phyloP scores from a whole-genome alignment of 2,329 filamentous ascomycete genomes.

The Sarocladiaceae sp. region DNA sequence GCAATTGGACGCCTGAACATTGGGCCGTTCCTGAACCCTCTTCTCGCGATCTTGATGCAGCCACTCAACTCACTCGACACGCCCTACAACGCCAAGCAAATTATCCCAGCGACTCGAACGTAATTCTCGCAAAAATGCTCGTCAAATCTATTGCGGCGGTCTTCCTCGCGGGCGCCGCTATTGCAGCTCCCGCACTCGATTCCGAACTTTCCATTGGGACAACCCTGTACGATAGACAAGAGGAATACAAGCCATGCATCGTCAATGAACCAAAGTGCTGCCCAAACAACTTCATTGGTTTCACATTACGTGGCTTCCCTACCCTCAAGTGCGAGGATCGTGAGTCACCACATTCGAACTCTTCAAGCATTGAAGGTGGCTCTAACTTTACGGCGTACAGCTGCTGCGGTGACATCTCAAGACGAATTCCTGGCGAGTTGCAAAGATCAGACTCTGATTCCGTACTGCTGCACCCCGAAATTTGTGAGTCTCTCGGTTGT shows the following conservation, averaged over 20 bases:
- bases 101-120: neutral
- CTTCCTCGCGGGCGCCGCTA: neutral
- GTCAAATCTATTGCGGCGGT: neutral
- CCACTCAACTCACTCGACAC: neutral
- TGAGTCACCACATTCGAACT: neutral
- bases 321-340: conserved; percentile 1
- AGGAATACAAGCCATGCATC: neutral
- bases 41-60: too few species aligned
- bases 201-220: neutral
- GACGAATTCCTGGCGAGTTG: neutral
- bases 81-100: neutral
- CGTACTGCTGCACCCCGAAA: conserved; percentile 1
- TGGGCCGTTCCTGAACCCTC: too few species aligned
- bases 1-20: too few species aligned
- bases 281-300: neutral
- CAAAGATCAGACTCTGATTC: neutral
- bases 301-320: neutral
- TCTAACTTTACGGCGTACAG: neutral
- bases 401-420: neutral
- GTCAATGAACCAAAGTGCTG: neutral
- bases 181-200: neutral
- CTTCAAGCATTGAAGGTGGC: neutral
- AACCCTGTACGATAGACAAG: neutral
- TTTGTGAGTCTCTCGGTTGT: neutral
- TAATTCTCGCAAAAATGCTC: neutral